These are phyloP conservation scores for Gentiana straminea DNA, from an alignment of 257 asterid genomes.

Conservation along the genomic window DNA sequence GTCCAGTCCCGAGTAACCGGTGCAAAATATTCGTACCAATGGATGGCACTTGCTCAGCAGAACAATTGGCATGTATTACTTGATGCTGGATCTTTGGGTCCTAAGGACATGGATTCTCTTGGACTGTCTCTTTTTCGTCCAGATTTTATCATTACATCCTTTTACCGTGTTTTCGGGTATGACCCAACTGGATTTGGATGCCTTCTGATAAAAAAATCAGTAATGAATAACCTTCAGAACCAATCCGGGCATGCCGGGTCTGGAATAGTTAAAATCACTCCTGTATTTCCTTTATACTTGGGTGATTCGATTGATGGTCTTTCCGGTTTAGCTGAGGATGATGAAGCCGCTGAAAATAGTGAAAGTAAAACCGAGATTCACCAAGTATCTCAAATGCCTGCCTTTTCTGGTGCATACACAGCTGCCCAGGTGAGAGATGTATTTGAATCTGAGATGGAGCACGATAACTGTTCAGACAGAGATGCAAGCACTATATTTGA, in stretches of 20 bases:
- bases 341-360: slow-evolving; percentile 45
- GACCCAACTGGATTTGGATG: slow-evolving; percentile 99
- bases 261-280: slow-evolving; percentile 88
- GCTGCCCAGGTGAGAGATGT: slow-evolving; percentile 96
- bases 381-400: slow-evolving; percentile 72
- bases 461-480: slow-evolving; percentile 75
- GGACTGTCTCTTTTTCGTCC: slow-evolving; percentile 98
- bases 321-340: slow-evolving; percentile 72
- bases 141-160: slow-evolving; percentile 90
- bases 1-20: slow-evolving; percentile 97
- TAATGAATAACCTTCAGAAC: slow-evolving; percentile 82
- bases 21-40: slow-evolving; percentile 92
- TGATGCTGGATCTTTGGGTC: slow-evolving; percentile 98
- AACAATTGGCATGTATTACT: slow-evolving; percentile 97
- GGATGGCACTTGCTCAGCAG: slow-evolving; percentile 99
- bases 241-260: slow-evolving; percentile 94
- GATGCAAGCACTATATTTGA: slow-evolving; percentile 94
- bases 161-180: slow-evolving; percentile 89
- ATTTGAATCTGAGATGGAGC: slow-evolving; percentile 85
- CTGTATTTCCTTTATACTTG: slow-evolving; percentile 77
- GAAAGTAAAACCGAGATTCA: slow-evolving; percentile 48
- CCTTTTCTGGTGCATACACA: slow-evolving; percentile 96
- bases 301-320: slow-evolving; percentile 89
- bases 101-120: slow-evolving; percentile 97
- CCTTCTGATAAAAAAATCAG: slow-evolving; percentile 90